Conservation (phyloP, 2,329 filamentous ascomycete species). For the Ophiostoma sp. region DNA sequence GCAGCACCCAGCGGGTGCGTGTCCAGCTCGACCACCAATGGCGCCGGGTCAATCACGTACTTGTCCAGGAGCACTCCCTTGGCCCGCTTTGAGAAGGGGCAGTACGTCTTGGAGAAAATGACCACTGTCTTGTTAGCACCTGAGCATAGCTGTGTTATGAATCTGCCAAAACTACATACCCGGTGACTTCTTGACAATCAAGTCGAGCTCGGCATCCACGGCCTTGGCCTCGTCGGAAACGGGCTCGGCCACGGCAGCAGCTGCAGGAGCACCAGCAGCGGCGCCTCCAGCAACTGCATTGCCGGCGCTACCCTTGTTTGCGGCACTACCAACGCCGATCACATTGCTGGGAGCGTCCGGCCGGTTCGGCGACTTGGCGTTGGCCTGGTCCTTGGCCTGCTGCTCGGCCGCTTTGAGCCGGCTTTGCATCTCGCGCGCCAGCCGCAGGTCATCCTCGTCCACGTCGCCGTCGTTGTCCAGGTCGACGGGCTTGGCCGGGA, state of each 20-base stretch:
- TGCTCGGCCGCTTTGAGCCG: conserved; percentile 64
- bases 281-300: not conserved
- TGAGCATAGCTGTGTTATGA: too few species aligned
- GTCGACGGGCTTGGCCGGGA: conserved; percentile 40
- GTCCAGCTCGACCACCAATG: conserved; percentile 88
- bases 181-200: conserved; percentile 76
- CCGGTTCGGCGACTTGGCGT: conserved; percentile 58
- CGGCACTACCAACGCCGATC: conserved; percentile 54
- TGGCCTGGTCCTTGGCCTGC: conserved; percentile 61
- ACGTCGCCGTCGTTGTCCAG: conserved; percentile 51
- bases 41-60: conserved; percentile 75
- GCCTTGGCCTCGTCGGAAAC: conserved; percentile 54
- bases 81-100: conserved; percentile 76
- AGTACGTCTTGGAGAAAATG: conserved; percentile 94
- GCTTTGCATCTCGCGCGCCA: conserved; percentile 51
- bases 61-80: conserved; percentile 79
- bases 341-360: conserved; percentile 55
- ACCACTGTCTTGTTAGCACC: conserved; percentile 55
- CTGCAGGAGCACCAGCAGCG: conserved; percentile 32
- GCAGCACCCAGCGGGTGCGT: conserved; percentile 65
- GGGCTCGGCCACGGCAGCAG: conserved; percentile 39
- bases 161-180: conserved; percentile 43
- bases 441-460: conserved; percentile 51
- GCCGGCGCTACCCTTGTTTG: conserved; percentile 37
- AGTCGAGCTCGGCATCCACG: conserved; percentile 65